Percentiles rank a stretch among this genome's conserved stretches.
phyloP scores from a whole-genome alignment of 2,329 filamentous ascomycete genomes.

The Tolypocladium nubicola region DNA sequence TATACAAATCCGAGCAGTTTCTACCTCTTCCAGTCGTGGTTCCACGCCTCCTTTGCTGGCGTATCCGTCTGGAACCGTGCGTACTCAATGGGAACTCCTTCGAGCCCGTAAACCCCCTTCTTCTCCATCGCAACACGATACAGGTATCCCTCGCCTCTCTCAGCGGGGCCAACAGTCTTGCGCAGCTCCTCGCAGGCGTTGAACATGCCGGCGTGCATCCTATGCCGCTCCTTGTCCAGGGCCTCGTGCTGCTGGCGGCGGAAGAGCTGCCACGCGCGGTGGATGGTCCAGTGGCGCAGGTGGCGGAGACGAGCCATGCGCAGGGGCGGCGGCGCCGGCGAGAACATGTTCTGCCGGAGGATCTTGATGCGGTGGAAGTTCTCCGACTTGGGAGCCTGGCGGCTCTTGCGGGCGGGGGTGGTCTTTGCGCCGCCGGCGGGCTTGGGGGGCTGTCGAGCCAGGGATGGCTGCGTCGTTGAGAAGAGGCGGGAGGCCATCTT shows the following conservation, averaged over 20 bases:
- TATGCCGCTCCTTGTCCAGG: constrained; percentile 61
- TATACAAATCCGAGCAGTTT: not conserved
- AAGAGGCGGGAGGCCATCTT: constrained; percentile 14
- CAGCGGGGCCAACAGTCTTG: constrained; percentile 44
- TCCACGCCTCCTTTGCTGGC: constrained; percentile 73
- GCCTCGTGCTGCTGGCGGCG: constrained; percentile 55
- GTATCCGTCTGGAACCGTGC: constrained; percentile 75
- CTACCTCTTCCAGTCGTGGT: constrained; percentile 76
- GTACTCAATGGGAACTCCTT: constrained; percentile 85
- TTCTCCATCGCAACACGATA: constrained; percentile 88
- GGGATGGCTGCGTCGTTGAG: constrained; percentile 19
- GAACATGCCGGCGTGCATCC: constrained; percentile 73
- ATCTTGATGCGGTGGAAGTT: constrained; percentile 32
- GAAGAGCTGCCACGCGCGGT: constrained; percentile 85
- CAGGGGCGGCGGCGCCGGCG: constrained; percentile 54
- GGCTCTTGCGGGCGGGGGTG: constrained; percentile 16
- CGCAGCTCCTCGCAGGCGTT: constrained; percentile 78
- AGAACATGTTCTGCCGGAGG: constrained; percentile 37
- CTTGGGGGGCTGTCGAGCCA: constrained; percentile 19
- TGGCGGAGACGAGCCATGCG: constrained; percentile 79
- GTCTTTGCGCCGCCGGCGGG: constrained; percentile 9
- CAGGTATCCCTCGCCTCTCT: constrained; percentile 56
- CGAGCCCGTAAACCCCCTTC: constrained; percentile 64
- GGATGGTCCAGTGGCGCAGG: constrained; percentile 97
- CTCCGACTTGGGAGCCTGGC: constrained; percentile 20